phyloP scores from a whole-genome alignment of 75 land plant species.

The Cupressus sempervirens region DNA sequence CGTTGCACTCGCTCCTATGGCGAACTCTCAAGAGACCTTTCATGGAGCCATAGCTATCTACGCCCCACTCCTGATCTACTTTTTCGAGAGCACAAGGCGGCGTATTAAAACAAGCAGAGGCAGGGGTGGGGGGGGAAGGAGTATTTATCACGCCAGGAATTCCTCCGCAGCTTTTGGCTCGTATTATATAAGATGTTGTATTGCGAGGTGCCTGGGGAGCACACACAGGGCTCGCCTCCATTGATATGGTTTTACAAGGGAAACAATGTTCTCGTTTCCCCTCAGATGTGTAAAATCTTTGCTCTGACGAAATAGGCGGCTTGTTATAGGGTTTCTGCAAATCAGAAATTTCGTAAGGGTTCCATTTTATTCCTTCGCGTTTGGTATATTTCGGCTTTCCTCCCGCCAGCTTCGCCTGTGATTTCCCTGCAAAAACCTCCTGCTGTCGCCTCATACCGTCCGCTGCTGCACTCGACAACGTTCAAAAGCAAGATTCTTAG shows the following conservation, averaged over 20 bases:
- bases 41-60: constrained; percentile 45
- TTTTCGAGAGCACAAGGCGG: constrained; percentile 19
- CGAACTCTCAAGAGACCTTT: constrained; percentile 33
- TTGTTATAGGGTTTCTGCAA: background rate
- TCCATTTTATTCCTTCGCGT: background rate
- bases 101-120: constrained; percentile 16
- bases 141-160: constrained; percentile 10
- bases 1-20: background rate
- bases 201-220: constrained; percentile 16
- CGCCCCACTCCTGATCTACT: constrained; percentile 23
- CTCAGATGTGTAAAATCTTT: background rate
- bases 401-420: background rate
- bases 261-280: background rate
- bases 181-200: constrained; percentile 19
- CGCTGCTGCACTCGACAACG: background rate
- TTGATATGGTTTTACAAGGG: background rate
- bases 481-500: background rate
- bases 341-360: background rate
- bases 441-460: background rate
- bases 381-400: constrained; percentile 4
- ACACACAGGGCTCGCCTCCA: background rate
- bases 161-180: constrained; percentile 12
- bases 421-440: background rate
- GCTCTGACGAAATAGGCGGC: background rate
- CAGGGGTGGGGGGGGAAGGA: constrained; percentile 20